A percentile compares a stretch with the other conserved stretches of the same genome.
phyloP scores from a whole-genome alignment of 106 monocot genomes.

The Gastrodia elata region DNA sequence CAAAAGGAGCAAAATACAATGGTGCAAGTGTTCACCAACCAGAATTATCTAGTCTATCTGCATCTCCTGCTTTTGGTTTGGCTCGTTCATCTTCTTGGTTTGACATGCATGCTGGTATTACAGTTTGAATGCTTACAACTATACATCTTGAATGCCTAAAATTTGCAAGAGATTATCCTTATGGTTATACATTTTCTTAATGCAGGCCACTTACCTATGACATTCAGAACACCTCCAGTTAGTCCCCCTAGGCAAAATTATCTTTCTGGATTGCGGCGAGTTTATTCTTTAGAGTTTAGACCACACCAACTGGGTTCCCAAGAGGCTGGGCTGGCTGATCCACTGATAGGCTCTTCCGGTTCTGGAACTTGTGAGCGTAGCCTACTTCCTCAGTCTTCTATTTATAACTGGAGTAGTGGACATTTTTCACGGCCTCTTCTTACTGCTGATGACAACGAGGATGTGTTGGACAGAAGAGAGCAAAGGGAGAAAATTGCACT shows the following conservation, averaged over 20 bases:
- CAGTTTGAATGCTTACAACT: not conserved
- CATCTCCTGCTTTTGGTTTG: slow-evolving; percentile 47
- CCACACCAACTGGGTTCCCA: slow-evolving; percentile 65
- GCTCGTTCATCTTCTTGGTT: slow-evolving; percentile 90
- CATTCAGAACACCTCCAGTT: slow-evolving; percentile 94
- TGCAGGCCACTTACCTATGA: slow-evolving; percentile 67
- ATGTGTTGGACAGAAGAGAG: slow-evolving; percentile 55
- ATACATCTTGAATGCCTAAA: not conserved
- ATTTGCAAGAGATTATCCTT: not conserved
- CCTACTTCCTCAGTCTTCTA: slow-evolving; percentile 81
- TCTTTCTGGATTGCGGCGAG: slow-evolving; percentile 72
- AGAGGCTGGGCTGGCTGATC: slow-evolving; percentile 75
- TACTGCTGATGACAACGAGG: slow-evolving; percentile 80
- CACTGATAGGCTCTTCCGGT: slow-evolving; percentile 43
- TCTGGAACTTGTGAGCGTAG: slow-evolving; percentile 44
- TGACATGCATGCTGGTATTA: slow-evolving; percentile 91
- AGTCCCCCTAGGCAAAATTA: slow-evolving; percentile 80
- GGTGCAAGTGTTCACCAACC: slow-evolving; percentile 26
- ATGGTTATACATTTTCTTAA: not conserved
- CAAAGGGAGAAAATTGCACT: slow-evolving; percentile 63
- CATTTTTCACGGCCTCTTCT: slow-evolving; percentile 96
- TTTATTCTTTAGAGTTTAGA: slow-evolving; percentile 83
- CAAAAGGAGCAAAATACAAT: slow-evolving; percentile 34
- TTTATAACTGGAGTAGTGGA: slow-evolving; percentile 98
- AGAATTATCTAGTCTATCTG: slow-evolving; percentile 34